Evolutionary conservation across 169 alveolate genomes (phyloP).

Genomic region (Plasmodium coatneyi): DNA sequence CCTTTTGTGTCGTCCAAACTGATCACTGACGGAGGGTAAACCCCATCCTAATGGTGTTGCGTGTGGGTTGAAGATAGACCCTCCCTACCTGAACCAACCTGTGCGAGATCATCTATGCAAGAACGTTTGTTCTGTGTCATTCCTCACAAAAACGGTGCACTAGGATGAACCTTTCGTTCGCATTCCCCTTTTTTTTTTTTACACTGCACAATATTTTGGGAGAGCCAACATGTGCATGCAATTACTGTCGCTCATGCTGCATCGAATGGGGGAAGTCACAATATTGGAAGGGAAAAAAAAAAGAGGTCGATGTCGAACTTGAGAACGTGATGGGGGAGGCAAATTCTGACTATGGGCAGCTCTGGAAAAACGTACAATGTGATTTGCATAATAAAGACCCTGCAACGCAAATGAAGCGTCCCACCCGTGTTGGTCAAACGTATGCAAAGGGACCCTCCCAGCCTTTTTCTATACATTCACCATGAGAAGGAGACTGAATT

Average conservation of each 20-base stretch:
- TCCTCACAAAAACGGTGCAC: background rate
- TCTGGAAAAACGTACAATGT: background rate
- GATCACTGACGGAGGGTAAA: background rate
- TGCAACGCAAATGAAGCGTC: background rate
- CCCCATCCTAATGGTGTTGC: background rate
- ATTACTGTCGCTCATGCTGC: background rate
- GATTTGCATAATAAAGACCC: background rate
- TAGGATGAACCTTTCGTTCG: background rate
- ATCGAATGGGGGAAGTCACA: background rate
- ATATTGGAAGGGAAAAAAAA: background rate
- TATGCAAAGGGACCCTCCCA: background rate
- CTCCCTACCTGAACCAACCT: background rate
- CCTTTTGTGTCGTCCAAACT: background rate
- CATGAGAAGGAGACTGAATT: background rate
- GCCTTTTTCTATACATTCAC: background rate
- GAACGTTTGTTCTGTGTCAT: background rate
- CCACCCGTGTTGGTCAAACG: background rate
- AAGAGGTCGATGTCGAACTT: background rate
- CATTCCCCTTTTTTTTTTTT: background rate
- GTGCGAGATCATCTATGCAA: background rate
- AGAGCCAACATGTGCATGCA: background rate
- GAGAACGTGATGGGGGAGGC: background rate
- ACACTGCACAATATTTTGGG: background rate
- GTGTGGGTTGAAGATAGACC: background rate
- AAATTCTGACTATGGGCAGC: background rate